Evolutionary conservation across 371 early-diverging fungal genomes (phyloP).

Genomic region (Furculomyces boomerangus): DNA sequence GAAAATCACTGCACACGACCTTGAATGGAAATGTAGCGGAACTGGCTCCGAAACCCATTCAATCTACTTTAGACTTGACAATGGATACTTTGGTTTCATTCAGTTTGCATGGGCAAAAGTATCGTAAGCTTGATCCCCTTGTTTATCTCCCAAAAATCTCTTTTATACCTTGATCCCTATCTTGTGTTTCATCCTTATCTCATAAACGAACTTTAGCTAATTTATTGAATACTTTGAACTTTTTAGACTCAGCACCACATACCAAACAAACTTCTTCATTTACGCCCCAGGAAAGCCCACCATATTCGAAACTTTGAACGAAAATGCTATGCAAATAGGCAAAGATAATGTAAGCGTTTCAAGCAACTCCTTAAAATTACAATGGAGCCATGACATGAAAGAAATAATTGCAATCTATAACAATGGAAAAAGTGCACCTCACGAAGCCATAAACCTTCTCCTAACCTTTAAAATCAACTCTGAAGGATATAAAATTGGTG

Average conservation of each 20-base stretch:
- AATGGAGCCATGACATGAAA: slow-evolving; percentile 17
- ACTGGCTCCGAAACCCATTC: slow-evolving; percentile 80
- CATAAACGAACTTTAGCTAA: no score
- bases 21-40: slow-evolving; percentile 51
- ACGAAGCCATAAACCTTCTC: slow-evolving; percentile 29
- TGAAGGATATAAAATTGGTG: slow-evolving; percentile 62
- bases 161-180: neutral
- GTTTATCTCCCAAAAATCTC: neutral
- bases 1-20: slow-evolving; percentile 37
- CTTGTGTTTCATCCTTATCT: no score
- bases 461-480: slow-evolving; percentile 44
- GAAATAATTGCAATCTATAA: slow-evolving; percentile 16
- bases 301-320: slow-evolving; percentile 51
- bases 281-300: slow-evolving; percentile 42
- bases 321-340: slow-evolving; percentile 41
- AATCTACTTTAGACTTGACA: slow-evolving; percentile 55
- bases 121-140: slow-evolving; percentile 29
- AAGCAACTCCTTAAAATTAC: slow-evolving; percentile 47
- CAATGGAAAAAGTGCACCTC: slow-evolving; percentile 8
- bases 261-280: slow-evolving; percentile 61
- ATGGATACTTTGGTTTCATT: slow-evolving; percentile 56
- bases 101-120: slow-evolving; percentile 74
- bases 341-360: slow-evolving; percentile 49
- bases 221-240: no score
- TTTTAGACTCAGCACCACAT: slow-evolving; percentile 33